Evolutionary conservation across 306 rosid species (phyloP), one percentile per base, ranked within the genome.

Genomic region (Pterocarpus macrocarpus): DNA sequence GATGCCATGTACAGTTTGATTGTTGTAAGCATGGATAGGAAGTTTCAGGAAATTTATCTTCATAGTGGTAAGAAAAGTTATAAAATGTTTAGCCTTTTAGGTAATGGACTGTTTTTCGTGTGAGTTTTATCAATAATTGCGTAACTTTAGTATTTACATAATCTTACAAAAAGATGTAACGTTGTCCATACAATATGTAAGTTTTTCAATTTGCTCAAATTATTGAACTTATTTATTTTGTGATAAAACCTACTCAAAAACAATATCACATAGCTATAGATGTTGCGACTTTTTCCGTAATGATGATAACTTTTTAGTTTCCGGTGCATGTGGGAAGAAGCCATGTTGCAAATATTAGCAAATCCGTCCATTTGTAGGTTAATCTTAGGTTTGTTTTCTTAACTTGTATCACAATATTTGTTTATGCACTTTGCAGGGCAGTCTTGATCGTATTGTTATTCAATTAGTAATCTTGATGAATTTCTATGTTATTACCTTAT

Each of bases 361-460:
- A 61, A 56, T 47, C 50, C 43, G 2, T 13, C 15, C 33, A 16
- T 64, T 41, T 45, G 15, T 69, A 2, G 47, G 61, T 36, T 80
- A 63, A 56, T 75, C 55, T 32, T 14, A 15, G 39, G 61, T 75
- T 38, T 22, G 35, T 73, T 79, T 71, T 13, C 56, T 63, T 1
- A 59, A 43, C 67, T 59, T 72, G 71, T 55, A 66, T 59, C 15
- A 8, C 66, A 13, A 35, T 68, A 59, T 83, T 33, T 72, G 34
- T 12, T 28, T 56, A 32, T 66, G 49, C n/a, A 22, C 14, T 47
- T 63, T 55, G 32, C 22, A 15, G 15, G 56, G 43, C 35, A 15
- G 34, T 44, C 14, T 80, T 59, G 36, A 76, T 45, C 50, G 34
- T 53, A 55, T 69, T 53, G 8, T 36, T 28, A 44, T 16, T 57